These are phyloP conservation scores for Penicillium rolfsii DNA, from an alignment of 2,329 filamentous ascomycete species.

Conservation along the genomic window DNA sequence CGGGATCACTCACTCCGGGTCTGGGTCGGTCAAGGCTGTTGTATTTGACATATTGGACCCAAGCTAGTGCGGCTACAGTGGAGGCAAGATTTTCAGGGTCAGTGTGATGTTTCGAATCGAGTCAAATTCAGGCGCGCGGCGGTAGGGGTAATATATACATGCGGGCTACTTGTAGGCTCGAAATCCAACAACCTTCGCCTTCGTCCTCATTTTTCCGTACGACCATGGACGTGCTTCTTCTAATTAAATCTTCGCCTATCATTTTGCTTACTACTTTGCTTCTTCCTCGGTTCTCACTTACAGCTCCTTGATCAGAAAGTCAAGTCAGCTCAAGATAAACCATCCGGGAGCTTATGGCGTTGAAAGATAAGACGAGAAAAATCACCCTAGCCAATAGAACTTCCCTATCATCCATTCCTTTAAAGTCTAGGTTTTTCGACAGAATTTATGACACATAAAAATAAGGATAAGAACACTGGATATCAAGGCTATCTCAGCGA, in stretches of 20 bases:
- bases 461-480: neutral
- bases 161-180: neutral
- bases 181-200: neutral
- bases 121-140: neutral
- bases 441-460: neutral
- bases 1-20: constrained; percentile 13
- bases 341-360: neutral
- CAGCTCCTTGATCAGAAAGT: neutral
- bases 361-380: neutral
- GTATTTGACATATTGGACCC: neutral
- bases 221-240: neutral
- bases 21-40: constrained; percentile 15
- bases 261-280: neutral
- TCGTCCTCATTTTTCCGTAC: neutral
- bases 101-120: neutral
- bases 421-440: neutral
- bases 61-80: neutral
- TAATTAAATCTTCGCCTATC: neutral
- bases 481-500: neutral
- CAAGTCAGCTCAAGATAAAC: neutral
- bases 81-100: neutral
- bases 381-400: neutral
- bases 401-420: neutral
- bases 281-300: neutral
- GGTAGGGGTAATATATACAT: neutral